Evolutionary conservation across 1,284 basidiomycete genomes (phyloP), one percentile per base, ranked within the genome.

Genomic region (Phlebopus sp.): DNA sequence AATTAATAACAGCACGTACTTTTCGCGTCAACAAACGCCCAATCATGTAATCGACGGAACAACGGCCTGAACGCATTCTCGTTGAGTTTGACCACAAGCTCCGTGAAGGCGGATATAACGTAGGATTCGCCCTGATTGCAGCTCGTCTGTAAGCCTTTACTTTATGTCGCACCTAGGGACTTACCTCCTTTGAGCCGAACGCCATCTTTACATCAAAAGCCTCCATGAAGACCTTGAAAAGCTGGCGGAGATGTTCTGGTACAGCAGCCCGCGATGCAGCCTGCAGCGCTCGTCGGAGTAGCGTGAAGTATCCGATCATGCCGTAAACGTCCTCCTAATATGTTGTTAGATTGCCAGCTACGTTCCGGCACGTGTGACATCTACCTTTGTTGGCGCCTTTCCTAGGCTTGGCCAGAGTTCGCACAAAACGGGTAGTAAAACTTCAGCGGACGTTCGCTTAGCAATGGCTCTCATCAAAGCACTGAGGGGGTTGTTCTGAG

Each of bases 11-110:
- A 7, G n/a, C 9, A 66, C 76, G 49, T 63, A 84, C 82, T 70
- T 32, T 68, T 64, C 35, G 75, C 74, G 46, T 76, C 74, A 2
- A 73, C 76, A 54, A 95, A 95, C 0, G 93, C 93, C 96, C 97
- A 99, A 66, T 99, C 96, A 62, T 92, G 95, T 55, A 95, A 71
- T 52, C 86, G 85, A 51, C 94, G 82, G 76, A 97, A 97, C 15
- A 98, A 72, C 2, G 96, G 96, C 56, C 85, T 84, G 84, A 99
- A 98, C 0, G 88, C 80, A 0, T 84, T 81, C 62, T 99, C 97
- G 60, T 96, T 97, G 44, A 99, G 77, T 69, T 97, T 97, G 53
- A 93, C 82, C 9, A 95, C 90, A 14, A 98, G 73, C 63, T 95
- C 88, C 18, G 89, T 75, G 76, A 97, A 98, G 2, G 92, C 85